Evolutionary conservation across 352 stramenopile genomes (phyloP).

Genomic region (Pythium aquatile): DNA sequence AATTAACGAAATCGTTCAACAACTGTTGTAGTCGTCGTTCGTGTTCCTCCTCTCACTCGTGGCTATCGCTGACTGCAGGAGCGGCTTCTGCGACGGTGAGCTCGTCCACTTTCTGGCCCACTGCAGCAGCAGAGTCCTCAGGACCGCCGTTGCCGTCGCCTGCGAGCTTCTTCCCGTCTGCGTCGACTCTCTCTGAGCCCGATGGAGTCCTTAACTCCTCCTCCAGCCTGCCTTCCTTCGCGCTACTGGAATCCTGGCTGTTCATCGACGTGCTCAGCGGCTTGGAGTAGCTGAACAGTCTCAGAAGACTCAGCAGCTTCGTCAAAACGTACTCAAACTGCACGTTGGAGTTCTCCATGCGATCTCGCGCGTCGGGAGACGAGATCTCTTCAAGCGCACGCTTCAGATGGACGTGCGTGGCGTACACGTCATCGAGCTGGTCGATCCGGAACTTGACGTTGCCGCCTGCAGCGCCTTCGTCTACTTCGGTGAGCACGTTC

Average conservation of each 20-base stretch:
- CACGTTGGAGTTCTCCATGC: slow-evolving; percentile 79
- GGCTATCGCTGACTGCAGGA: not conserved
- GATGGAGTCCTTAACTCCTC: not conserved
- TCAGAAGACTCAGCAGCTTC: slow-evolving; percentile 68
- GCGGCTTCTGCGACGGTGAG: slow-evolving; percentile 13
- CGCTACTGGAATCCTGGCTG: not conserved
- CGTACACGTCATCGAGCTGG: slow-evolving; percentile 51
- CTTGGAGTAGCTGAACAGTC: slow-evolving; percentile 74
- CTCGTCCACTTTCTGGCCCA: slow-evolving; percentile 21
- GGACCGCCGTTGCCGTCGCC: not conserved
- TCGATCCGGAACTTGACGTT: slow-evolving; percentile 76
- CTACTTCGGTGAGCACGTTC: slow-evolving; percentile 67
- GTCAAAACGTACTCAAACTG: slow-evolving; percentile 75
- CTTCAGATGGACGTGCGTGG: slow-evolving; percentile 71
- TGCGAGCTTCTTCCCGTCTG: slow-evolving; percentile 11
- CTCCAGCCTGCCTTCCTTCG: not conserved
- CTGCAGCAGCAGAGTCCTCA: not conserved
- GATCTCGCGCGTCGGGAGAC: slow-evolving; percentile 64
- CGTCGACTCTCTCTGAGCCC: not conserved
- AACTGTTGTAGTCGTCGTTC: not conserved
- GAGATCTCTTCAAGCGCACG: slow-evolving; percentile 59
- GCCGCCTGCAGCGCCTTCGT: slow-evolving; percentile 54
- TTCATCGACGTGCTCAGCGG: slow-evolving; percentile 27
- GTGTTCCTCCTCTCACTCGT: not conserved
- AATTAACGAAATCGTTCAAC: not conserved